phyloP scores from a whole-genome alignment of 495 filamentous ascomycete genomes.

The Parathielavia hyrcaniae region DNA sequence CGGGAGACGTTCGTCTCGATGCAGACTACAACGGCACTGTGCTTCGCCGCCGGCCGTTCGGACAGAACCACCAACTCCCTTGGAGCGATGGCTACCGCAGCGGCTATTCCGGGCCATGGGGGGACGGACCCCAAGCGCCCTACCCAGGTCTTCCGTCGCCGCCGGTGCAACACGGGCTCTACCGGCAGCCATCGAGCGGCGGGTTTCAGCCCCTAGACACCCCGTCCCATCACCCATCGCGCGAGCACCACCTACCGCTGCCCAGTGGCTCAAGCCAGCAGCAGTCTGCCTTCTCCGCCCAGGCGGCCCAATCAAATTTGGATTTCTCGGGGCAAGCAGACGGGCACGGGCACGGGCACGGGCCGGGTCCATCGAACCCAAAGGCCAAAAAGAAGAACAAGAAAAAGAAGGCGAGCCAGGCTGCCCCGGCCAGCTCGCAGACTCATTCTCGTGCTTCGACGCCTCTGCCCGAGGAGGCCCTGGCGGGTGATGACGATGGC shows the following conservation, averaged over 20 bases:
- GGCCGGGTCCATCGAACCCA: not conserved
- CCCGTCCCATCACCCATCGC: not conserved
- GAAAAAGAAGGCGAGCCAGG: not conserved
- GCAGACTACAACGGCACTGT: not conserved
- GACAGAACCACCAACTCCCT: not conserved
- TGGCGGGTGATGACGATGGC: not conserved
- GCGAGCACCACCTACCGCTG: too few relatives aligned
- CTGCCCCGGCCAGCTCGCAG: not conserved
- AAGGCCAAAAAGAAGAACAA: not conserved
- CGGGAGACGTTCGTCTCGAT: slow-evolving; percentile 9
- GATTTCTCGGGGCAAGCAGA: not conserved
- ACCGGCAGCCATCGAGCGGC: too few relatives aligned
- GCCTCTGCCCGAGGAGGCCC: not conserved
- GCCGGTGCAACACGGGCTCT: not conserved
- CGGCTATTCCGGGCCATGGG: not conserved
- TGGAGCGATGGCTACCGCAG: not conserved
- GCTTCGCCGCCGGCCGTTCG: not conserved
- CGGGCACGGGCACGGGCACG: too few relatives aligned
- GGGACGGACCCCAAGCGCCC: not conserved
- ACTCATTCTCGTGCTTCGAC: not conserved
- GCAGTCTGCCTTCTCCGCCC: not conserved
- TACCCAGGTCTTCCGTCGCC: not conserved
- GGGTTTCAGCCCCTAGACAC: not conserved
- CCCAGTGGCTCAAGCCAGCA: not conserved
- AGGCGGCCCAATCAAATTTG: not conserved